A percentile compares a stretch with the other conserved stretches of the same genome.
Evolutionary conservation across 2,329 filamentous ascomycete species (phyloP).

Genomic region (Fusarium dlaminii): DNA sequence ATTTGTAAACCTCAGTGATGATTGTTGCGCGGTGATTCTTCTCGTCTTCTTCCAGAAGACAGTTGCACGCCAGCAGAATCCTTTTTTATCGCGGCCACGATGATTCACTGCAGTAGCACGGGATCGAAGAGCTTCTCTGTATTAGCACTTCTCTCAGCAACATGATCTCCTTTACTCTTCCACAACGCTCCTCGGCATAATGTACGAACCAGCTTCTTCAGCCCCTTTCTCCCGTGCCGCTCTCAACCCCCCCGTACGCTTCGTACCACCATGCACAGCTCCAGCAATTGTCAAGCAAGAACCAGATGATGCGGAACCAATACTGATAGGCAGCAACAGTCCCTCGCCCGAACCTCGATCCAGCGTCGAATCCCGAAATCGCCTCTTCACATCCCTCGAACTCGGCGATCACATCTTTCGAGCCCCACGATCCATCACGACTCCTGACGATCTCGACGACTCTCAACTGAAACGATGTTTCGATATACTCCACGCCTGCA

Average conservation of each 20-base stretch:
- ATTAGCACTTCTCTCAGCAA: background rate
- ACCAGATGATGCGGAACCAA: background rate
- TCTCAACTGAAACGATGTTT: constrained; percentile 45
- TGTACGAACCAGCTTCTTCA: background rate
- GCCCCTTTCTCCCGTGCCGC: background rate
- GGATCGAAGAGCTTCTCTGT: rapidly evolving
- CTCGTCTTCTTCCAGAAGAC: background rate
- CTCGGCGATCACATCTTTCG: constrained; percentile 29
- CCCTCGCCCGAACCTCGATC: constrained; percentile 25
- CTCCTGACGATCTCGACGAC: constrained; percentile 42
- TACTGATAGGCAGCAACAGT: constrained; percentile 24
- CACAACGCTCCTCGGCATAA: background rate
- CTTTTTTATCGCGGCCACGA: background rate
- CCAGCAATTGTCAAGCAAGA: background rate
- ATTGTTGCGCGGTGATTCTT: rapidly evolving
- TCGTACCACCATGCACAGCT: background rate
- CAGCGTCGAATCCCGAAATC: constrained; percentile 24
- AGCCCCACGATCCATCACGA: constrained; percentile 29
- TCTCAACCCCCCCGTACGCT: constrained; percentile 1
- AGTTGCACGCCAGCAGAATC: rapidly evolving
- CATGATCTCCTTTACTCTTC: background rate
- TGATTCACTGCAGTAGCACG: constrained; percentile 4
- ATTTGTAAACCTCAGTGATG: background rate
- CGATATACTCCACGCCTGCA: constrained; percentile 47
- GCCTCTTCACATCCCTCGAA: constrained; percentile 42